A percentile compares a stretch with the other conserved stretches of the same genome.
Evolutionary conservation across 1,139 yeast genomes (phyloP).

Genomic region (Wickerhamomyces sp.): DNA sequence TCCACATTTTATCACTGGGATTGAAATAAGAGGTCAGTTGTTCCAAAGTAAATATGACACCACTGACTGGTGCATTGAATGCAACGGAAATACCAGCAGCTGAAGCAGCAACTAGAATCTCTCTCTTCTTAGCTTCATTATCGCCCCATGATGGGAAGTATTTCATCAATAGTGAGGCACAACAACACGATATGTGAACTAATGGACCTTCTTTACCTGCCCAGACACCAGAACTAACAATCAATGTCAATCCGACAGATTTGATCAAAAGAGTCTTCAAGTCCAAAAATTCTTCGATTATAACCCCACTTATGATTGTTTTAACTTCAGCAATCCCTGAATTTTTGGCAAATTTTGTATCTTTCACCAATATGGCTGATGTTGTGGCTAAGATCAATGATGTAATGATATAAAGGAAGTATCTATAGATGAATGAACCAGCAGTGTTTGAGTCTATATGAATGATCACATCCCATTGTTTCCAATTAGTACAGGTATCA

Average conservation of each 20-base stretch:
- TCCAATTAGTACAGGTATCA: conserved; percentile 35
- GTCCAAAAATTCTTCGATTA: conserved; percentile 74
- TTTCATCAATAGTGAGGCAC: conserved; percentile 39
- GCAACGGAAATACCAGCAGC: conserved; percentile 95
- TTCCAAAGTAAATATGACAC: conserved; percentile 82
- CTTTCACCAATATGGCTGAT: conserved; percentile 42
- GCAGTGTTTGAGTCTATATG: conserved; percentile 22
- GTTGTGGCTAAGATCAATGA: conserved; percentile 29
- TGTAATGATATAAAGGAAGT: conserved; percentile 30
- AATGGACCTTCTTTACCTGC: conserved; percentile 93
- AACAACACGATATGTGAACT: conserved; percentile 79
- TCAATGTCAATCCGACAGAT: conserved; percentile 72
- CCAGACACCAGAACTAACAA: conserved; percentile 82
- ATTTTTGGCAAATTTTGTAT: conserved; percentile 88
- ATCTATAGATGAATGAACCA: conserved; percentile 26
- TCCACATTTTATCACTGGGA: conserved; percentile 71
- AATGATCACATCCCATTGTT: conserved; percentile 34
- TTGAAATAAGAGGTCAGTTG: conserved; percentile 59
- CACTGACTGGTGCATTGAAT: conserved; percentile 93
- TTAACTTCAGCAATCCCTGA: conserved; percentile 96
- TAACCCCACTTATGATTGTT: conserved; percentile 87
- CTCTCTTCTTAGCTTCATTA: conserved; percentile 52
- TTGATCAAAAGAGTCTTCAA: conserved; percentile 70
- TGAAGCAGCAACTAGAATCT: conserved; percentile 58
- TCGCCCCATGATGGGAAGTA: conserved; percentile 28